Evolutionary conservation across 2,329 filamentous ascomycete species (phyloP), one percentile per base, ranked within the genome.

Genomic region (Nemania serpens): DNA sequence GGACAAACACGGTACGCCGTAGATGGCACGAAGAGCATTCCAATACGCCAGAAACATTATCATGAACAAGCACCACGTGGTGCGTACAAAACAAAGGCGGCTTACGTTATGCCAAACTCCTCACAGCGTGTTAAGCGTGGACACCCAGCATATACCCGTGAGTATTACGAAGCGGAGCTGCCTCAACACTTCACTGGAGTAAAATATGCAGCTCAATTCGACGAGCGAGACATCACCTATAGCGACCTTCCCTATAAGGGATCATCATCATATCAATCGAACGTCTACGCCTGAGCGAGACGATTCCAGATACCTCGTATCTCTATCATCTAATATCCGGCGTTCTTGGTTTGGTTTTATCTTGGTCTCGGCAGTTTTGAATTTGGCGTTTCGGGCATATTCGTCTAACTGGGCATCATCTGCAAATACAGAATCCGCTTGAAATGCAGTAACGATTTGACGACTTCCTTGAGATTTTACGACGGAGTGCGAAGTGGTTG

Each of bases 391-490:
- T 18, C 52, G 39, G 58, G 60, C 51, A 63, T 62, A n/a, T 52
- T n/a, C 59, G 43, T 57, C 37, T 57, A 49, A 60, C 54, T 63
- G 58, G 63, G 60, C 58, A 65, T 56, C 60, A 55, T 57, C 58
- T 58, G 50, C 59, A 63, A 39, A 58, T 49, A 63, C 55, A 62
- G 42, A 63, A 59, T 59, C 56, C 29, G 51, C 25, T 53, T 64
- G 61, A 67, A 69, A 70, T 69, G 63, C 70, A 71, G 69, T 70
- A 69, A 71, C 70, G 70, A 71, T 53, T 65, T 70, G 64, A 71
- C 67, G 68, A 68, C 58, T 62, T 66, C 57, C 48, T 39, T 50
- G 34, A 47, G 36, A n/a, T 17, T 53, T 20, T 15, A 45, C 25
- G 49, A 42, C 54, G 55, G 47, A 42, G 45, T 54, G 41, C 39